phyloP scores from a whole-genome alignment of 139 green algal genomes.

The Parachlorella kessleri region DNA sequence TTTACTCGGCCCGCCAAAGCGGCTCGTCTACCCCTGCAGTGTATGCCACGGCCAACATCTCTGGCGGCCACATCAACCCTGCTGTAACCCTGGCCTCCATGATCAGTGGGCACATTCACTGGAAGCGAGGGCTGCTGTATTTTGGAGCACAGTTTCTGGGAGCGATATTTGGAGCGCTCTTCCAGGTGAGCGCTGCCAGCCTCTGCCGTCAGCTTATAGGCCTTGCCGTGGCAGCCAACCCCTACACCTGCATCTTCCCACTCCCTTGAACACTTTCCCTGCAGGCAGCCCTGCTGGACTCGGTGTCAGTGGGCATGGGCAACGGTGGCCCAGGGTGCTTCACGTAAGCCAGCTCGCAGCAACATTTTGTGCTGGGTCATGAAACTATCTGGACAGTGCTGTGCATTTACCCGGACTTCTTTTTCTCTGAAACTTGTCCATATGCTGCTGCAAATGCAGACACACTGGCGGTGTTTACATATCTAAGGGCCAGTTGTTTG shows the following conservation, averaged over 20 bases:
- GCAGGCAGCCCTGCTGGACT: not conserved
- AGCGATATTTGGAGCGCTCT: constrained; percentile 35
- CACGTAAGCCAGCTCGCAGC: constrained; percentile 11
- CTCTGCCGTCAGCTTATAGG: too few species aligned
- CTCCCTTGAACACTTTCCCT: too few species aligned
- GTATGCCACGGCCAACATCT: constrained; percentile 74
- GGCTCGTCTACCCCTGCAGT: constrained; percentile 64
- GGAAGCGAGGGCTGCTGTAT: constrained; percentile 70
- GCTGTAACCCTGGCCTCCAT: constrained; percentile 75
- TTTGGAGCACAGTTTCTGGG: constrained; percentile 72
- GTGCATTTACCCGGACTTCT: not conserved
- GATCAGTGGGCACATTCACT: constrained; percentile 74
- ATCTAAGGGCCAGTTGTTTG: constrained; percentile 56
- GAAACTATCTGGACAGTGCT: too few species aligned
- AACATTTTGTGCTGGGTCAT: too few species aligned
- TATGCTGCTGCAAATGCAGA: constrained; percentile 16
- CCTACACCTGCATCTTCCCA: too few species aligned
- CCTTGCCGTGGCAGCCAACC: too few species aligned
- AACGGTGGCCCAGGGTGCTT: constrained; percentile 44
- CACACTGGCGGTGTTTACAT: constrained; percentile 41
- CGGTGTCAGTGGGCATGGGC: constrained; percentile 16
- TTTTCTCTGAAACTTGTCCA: too few species aligned
- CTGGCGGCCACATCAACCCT: constrained; percentile 76
- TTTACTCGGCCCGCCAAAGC: too few species aligned
- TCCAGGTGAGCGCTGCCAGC: not conserved